Evolutionary conservation across 208 protist genomes (phyloP).

Genomic region (Acanthamoeba lenticulata): DNA sequence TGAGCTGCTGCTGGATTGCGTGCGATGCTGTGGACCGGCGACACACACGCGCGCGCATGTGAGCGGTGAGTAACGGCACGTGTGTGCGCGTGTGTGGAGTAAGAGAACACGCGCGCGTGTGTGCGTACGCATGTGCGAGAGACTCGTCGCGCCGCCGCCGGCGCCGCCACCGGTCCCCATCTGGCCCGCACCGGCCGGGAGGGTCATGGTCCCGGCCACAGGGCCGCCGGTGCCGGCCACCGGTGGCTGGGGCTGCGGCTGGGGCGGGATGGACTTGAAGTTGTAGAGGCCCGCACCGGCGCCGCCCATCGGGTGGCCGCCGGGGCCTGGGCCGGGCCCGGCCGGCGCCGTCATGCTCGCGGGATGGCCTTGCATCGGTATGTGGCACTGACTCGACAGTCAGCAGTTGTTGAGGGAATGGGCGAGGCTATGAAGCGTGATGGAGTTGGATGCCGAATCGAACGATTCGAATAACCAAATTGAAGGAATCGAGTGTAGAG

Average conservation of each 20-base stretch:
- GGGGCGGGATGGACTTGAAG: not conserved
- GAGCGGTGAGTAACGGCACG: not conserved
- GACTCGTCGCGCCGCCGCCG: not conserved
- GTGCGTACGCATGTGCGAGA: not conserved
- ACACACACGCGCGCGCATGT: too few relatives aligned
- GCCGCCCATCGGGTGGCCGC: not conserved
- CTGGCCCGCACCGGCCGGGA: too few relatives aligned
- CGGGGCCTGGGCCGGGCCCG: not conserved
- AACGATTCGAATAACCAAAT: too few relatives aligned
- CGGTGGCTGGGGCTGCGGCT: not conserved
- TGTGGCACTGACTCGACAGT: too few relatives aligned
- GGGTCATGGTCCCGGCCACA: too few relatives aligned
- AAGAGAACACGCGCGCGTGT: not conserved
- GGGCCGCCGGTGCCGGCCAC: not conserved
- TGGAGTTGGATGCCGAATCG: not conserved
- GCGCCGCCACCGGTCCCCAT: too few relatives aligned
- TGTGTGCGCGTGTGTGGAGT: too few relatives aligned
- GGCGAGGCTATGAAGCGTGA: not conserved
- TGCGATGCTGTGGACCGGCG: not conserved
- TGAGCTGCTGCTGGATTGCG: not conserved
- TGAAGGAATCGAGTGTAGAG: too few relatives aligned
- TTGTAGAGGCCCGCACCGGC: not conserved
- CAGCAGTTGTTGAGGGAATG: not conserved
- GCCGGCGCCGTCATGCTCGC: not conserved
- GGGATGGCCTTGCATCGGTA: not conserved